These are phyloP conservation scores for Penicillium antarcticum DNA, from an alignment of 495 filamentous ascomycete genomes.

Conservation along the genomic window DNA sequence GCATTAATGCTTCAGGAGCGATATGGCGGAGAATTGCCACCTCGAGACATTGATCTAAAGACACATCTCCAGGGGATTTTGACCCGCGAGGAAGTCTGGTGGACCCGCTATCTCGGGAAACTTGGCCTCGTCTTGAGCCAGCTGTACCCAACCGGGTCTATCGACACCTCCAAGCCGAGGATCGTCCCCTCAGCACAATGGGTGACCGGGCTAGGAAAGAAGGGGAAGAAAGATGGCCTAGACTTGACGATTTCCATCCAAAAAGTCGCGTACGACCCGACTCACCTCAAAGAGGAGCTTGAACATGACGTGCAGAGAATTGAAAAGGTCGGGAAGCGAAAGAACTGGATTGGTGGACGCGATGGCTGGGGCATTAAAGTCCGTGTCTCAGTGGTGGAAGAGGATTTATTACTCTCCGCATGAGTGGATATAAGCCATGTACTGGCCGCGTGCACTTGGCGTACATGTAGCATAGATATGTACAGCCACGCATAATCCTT, in stretches of 20 bases:
- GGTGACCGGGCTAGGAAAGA: slow-evolving; percentile 23
- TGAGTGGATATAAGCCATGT: neutral
- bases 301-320: slow-evolving; percentile 23
- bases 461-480: neutral
- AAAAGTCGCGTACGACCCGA: slow-evolving; percentile 26
- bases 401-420: slow-evolving; percentile 10
- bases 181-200: slow-evolving; percentile 24
- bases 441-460: neutral
- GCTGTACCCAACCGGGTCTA: slow-evolving; percentile 26
- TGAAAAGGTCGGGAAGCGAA: slow-evolving; percentile 31
- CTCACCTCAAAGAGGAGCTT: slow-evolving; percentile 27
- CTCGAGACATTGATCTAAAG: slow-evolving; percentile 47
- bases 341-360: slow-evolving; percentile 32
- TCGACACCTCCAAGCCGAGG: slow-evolving; percentile 28
- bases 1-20: slow-evolving; percentile 72
- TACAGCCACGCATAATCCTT: neutral
- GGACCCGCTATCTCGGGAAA: slow-evolving; percentile 59
- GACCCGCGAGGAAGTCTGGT: slow-evolving; percentile 50
- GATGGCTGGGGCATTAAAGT: slow-evolving; percentile 33
- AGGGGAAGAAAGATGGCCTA: slow-evolving; percentile 24
- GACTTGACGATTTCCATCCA: slow-evolving; percentile 25
- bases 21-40: slow-evolving; percentile 65
- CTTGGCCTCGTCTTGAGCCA: slow-evolving; percentile 23
- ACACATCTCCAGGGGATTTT: slow-evolving; percentile 45
- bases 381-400: slow-evolving; percentile 20